A percentile compares a stretch with the other conserved stretches of the same genome.
Conservation (phyloP, 495 filamentous ascomycete species). For the Hyaloscypha hepaticicola region DNA sequence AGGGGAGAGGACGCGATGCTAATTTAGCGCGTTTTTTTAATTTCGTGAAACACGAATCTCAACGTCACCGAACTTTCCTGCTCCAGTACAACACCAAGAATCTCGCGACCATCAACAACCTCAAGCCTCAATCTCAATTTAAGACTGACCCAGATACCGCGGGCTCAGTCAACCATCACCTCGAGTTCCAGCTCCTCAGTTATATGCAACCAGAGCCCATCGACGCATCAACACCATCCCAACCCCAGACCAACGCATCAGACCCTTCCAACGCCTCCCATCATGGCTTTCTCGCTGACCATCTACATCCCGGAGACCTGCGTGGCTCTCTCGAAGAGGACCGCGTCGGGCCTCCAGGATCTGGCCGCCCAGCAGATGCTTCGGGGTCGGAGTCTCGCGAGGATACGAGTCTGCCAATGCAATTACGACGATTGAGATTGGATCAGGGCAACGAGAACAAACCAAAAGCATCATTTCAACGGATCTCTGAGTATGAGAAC, state of each 20-base stretch:
- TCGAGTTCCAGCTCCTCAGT: slow-evolving; percentile 42
- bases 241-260: slow-evolving; percentile 43
- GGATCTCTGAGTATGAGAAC: slow-evolving; percentile 73
- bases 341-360: slow-evolving; percentile 23
- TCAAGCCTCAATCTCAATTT: background rate
- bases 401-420: slow-evolving; percentile 26
- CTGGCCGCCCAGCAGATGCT: slow-evolving; percentile 32
- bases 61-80: background rate
- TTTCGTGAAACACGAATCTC: background rate
- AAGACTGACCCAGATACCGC: slow-evolving; percentile 33
- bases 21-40: background rate
- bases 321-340: slow-evolving; percentile 34
- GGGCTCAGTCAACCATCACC: slow-evolving; percentile 31
- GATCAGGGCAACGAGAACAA: slow-evolving; percentile 27
- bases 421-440: slow-evolving; percentile 39
- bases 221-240: slow-evolving; percentile 57
- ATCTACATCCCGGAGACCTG: slow-evolving; percentile 43
- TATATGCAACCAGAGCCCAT: slow-evolving; percentile 90
- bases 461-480: slow-evolving; percentile 51
- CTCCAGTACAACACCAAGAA: background rate
- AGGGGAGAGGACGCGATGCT: background rate
- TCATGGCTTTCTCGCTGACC: slow-evolving; percentile 66
- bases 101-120: background rate
- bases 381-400: slow-evolving; percentile 3
- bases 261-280: slow-evolving; percentile 52